Base-by-base conservation (phyloP, 768 basidiomycete species). In the Phlebiopsis gigantea region DNA sequence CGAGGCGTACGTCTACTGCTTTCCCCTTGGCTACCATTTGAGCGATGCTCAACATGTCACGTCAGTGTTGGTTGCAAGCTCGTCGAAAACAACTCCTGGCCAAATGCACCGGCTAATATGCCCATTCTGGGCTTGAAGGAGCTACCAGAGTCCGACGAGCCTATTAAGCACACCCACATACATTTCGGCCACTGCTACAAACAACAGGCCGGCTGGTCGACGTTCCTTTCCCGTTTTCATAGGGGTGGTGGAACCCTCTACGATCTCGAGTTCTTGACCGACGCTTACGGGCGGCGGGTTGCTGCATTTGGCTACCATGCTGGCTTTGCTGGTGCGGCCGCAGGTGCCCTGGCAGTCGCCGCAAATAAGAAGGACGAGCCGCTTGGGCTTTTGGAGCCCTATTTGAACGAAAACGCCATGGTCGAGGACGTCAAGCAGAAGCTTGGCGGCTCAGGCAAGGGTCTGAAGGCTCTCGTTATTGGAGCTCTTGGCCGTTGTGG, bases 101-200 rank as follows among this genome's bases (percentile, higher is more conserved):
- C 90, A 17, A 77, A 66, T 46, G 95, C 95, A 0, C 92, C 93
- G 0, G 71, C 70, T 22, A 71, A 81, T 43, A 73, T 84, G 30
- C 87, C 89, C 43, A 95, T 99, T 71, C 86, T 98, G 64, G 97
- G 97, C 5, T 79, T 99, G 70, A 99, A 99, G 77, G 97, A 98
- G 68, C 83, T 98, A n/a, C 84, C 88, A 22, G 82, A 75, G 53
- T 95, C 93, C 42, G 78, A 81, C 46, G 84, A 85, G 30, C 89
- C 96, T 21, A 76, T 99, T 17, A 84, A 82, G 7, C 97, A 99
- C 72, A 93, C 90, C 2, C 97, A 99, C 72, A 93, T 99, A 67
- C 93, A 97, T 65, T 99, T 98, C 65, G 95, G 94, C 3, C 97
- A 98, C 70, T 97, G 95, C 73, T 98, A 91, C 81, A 99, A 99